Conservation (phyloP, 2,329 filamentous ascomycete genomes). For the Phyllosticta capitalensis region DNA sequence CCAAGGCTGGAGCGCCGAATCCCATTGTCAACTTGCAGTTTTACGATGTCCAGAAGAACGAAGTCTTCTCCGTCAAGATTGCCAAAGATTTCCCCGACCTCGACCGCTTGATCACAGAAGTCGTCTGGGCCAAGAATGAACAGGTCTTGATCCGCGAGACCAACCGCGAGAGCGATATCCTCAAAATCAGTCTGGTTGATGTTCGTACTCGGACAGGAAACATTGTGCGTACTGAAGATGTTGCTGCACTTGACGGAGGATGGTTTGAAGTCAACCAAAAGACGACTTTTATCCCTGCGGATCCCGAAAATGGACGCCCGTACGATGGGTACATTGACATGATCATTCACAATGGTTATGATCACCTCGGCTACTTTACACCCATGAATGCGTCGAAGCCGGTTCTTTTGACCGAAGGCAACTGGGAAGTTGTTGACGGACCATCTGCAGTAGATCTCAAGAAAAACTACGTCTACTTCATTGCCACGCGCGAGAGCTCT, state of each 20-base stretch:
- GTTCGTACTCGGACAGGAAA: slow-evolving; percentile 63
- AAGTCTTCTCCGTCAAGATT: slow-evolving; percentile 72
- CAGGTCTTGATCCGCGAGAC: slow-evolving; percentile 85
- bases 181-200: slow-evolving; percentile 81
- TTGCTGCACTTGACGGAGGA: slow-evolving; percentile 79
- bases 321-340: slow-evolving; percentile 91
- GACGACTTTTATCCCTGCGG: slow-evolving; percentile 77
- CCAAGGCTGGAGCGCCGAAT: slow-evolving; percentile 89
- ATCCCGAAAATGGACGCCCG: slow-evolving; percentile 62
- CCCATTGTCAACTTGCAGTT: slow-evolving; percentile 81
- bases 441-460: slow-evolving; percentile 77
- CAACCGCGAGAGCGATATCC: slow-evolving; percentile 85
- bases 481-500: slow-evolving; percentile 75
- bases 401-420: slow-evolving; percentile 72
- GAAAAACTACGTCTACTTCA: slow-evolving; percentile 84
- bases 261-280: slow-evolving; percentile 94
- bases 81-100: slow-evolving; percentile 69
- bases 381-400: slow-evolving; percentile 78
- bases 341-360: slow-evolving; percentile 73
- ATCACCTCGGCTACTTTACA: slow-evolving; percentile 89
- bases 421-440: slow-evolving; percentile 85
- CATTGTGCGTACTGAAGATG: slow-evolving; percentile 68
- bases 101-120: slow-evolving; percentile 82
- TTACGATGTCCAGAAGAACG: slow-evolving; percentile 69
- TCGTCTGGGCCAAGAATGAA: slow-evolving; percentile 74